These are phyloP conservation scores for Fusarium sp. DNA, from an alignment of 2,329 filamentous ascomycete genomes.

Conservation along the genomic window DNA sequence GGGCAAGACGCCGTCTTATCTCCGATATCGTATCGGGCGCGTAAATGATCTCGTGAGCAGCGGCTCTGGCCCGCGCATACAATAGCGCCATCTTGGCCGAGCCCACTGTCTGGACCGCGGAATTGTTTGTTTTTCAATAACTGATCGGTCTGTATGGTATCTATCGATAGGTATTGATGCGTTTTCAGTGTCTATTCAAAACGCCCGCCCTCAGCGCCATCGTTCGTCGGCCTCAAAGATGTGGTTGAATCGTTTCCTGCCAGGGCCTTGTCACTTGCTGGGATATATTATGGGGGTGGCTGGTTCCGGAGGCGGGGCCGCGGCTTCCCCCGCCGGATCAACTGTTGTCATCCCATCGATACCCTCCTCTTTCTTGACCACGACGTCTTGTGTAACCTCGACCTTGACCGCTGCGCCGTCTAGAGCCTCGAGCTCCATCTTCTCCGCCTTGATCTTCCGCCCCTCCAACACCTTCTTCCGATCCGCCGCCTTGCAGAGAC, in stretches of 20 bases:
- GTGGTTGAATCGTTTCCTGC: constrained; percentile 36
- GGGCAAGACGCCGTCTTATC: constrained; percentile 36
- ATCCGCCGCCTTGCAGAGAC: constrained; percentile 81
- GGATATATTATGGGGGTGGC: constrained; percentile 37
- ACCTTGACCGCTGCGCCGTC: constrained; percentile 38
- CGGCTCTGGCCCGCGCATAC: constrained; percentile 21
- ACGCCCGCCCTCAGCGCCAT: constrained; percentile 8
- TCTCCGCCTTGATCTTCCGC: constrained; percentile 57
- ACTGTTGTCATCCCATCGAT: constrained; percentile 27
- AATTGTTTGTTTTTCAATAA: background rate
- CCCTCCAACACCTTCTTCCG: constrained; percentile 70
- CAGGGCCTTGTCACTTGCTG: constrained; percentile 8
- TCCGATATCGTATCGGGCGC: constrained; percentile 46
- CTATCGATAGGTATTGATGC: constrained; percentile 37
- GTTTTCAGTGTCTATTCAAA: constrained; percentile 9
- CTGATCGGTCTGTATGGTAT: constrained; percentile 20
- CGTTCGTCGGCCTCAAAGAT: constrained; percentile 27
- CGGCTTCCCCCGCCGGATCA: constrained; percentile 21
- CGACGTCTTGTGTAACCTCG: constrained; percentile 36
- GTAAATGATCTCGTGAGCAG: constrained; percentile 41
- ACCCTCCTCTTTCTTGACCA: constrained; percentile 47
- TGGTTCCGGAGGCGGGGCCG: constrained; percentile 39
- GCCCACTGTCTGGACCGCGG: background rate
- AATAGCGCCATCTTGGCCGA: constrained; percentile 34
- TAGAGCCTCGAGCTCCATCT: constrained; percentile 40